Evolutionary conservation across 78 protist species (phyloP).

Genomic region (Dictyostelium discoideum): DNA sequence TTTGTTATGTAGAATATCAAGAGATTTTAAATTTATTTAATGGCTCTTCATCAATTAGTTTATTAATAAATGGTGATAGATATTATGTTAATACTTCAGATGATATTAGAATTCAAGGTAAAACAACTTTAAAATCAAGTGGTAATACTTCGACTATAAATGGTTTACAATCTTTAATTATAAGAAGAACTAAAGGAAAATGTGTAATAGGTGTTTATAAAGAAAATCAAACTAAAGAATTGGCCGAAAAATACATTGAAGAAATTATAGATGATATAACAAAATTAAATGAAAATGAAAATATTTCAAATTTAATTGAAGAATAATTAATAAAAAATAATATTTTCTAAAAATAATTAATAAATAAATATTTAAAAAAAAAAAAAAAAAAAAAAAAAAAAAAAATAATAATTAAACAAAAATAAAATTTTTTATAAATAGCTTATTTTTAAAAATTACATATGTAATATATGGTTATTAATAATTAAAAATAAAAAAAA

Average conservation of each 20-base stretch:
- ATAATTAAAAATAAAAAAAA: neutral
- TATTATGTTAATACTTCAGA: neutral
- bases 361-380: neutral
- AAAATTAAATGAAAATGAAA: neutral
- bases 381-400: neutral
- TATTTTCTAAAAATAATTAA: too few species aligned
- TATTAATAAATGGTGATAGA: neutral
- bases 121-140: neutral
- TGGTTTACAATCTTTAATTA: neutral
- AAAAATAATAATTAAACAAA: neutral
- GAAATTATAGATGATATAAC: neutral
- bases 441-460: neutral
- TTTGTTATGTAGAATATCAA: neutral
- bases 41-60: neutral
- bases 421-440: neutral
- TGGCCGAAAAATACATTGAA: neutral
- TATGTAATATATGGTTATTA: neutral
- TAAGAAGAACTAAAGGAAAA: neutral
- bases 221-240: neutral
- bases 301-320: neutral
- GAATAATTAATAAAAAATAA: neutral
- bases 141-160: neutral
- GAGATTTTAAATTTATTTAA: neutral
- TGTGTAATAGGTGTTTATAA: neutral
- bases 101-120: neutral